A percentile compares a stretch with the other conserved stretches of the same genome.
Conservation (phyloP, 768 basidiomycete species). For the Auricularia sp. region DNA sequence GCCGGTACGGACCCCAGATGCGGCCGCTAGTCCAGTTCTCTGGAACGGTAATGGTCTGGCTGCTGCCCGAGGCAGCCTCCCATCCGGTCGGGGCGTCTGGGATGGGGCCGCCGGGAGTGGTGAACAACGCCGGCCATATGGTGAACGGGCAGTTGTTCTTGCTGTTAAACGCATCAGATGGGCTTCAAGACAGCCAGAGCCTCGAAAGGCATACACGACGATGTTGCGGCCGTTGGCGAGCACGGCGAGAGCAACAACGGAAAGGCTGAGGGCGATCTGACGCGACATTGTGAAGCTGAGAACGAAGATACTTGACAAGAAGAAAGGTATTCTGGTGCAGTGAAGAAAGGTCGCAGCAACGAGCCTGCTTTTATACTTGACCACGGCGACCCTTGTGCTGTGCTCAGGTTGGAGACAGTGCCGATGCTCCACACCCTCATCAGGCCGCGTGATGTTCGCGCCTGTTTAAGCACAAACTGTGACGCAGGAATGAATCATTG, state of each 20-base stretch:
- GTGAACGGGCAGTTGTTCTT: conserved; percentile 3
- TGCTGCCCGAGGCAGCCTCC: conserved; percentile 9
- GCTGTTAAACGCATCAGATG: background rate
- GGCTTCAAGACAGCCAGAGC: background rate
- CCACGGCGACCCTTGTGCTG: too few relatives aligned
- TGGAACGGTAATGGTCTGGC: conserved; percentile 10
- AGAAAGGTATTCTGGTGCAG: background rate
- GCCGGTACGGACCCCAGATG: conserved; percentile 9
- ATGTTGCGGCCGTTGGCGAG: background rate
- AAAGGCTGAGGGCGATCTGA: background rate
- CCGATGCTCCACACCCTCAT: too few relatives aligned
- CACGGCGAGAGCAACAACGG: background rate
- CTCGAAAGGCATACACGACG: background rate
- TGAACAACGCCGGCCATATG: conserved; percentile 9
- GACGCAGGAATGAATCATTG: too few relatives aligned
- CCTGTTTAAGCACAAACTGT: too few relatives aligned
- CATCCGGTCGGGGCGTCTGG: conserved; percentile 13
- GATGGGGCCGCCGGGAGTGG: conserved; percentile 6
- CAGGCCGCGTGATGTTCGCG: too few relatives aligned
- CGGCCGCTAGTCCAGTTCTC: conserved; percentile 17
- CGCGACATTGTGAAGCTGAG: background rate
- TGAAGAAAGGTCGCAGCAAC: too few relatives aligned
- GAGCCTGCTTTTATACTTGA: too few relatives aligned
- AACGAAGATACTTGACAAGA: background rate
- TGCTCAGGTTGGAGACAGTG: too few relatives aligned